Base-by-base conservation (phyloP, 345 rosid genomes). In the Camelina hispida region DNA sequence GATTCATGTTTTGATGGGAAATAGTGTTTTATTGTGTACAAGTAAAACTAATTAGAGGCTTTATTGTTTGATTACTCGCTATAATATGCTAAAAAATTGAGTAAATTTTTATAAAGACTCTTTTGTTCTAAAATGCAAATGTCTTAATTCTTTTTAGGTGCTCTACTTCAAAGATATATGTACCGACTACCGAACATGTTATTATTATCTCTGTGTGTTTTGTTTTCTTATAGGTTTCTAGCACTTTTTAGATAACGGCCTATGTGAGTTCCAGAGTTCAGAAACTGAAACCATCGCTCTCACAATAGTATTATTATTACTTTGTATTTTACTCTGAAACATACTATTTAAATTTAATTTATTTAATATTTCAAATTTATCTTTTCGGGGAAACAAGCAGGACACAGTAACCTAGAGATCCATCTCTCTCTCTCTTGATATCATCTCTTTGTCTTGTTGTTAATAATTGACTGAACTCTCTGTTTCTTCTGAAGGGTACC, bases 401-500 rank as follows among this genome's bases (percentile, higher is more conserved):
- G 48, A 64, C 37, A 71, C 72, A 64, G 38, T 14, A 46, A 55
- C 60, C 28, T 12, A 69, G 46, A 77, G 60, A 70, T 55, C 71
- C 13, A 55, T 8, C 62, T 37, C 20, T 13, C 15, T 15, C 62
- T 37, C 20, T 14, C 15, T 15, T 10, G 4, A 10, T 17, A 22
- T 30, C 37, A 10, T 17, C 23, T 30, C 37, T 28, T 66, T 68
- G 71, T 79, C 66, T 53, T 46, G 30, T 53, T 73, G 47, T 60
- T 78, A 74, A 55, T 25, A 13, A 77, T 55, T 25, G 12, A 34
- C 35, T 20, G 18, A 30, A n/a, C 20, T 34, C 22, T 67, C 66
- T 54, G 47, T 58, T 47, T 20, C 22, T 43, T 62, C 17, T 34
- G 13, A 85, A 93, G 98, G 71, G 87, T 95, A 60, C 86, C 97